Conservation (phyloP, 2,329 filamentous ascomycete genomes). For the Purpureocillium takamizusanense region DNA sequence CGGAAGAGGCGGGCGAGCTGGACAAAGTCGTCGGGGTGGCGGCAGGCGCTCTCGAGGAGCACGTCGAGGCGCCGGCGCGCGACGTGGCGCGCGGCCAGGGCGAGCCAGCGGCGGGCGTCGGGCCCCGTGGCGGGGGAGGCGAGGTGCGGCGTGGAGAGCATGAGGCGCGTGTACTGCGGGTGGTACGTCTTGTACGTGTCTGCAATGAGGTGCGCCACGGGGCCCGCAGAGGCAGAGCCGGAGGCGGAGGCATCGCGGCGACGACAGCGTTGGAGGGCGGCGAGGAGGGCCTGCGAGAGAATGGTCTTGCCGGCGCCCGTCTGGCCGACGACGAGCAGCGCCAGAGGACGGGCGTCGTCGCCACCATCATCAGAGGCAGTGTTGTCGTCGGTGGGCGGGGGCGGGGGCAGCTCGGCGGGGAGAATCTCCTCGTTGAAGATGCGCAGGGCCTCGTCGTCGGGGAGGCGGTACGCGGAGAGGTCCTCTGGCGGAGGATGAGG, state of each 20-base stretch:
- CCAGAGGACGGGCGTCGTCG: constrained; percentile 22
- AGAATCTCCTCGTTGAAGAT: constrained; percentile 22
- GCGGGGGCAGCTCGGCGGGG: constrained; percentile 22
- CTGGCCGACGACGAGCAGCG: constrained; percentile 35
- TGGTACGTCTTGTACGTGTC: constrained; percentile 41
- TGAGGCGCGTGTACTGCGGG: constrained; percentile 26
- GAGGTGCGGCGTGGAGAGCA: constrained; percentile 19
- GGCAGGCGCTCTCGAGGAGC: constrained; percentile 35
- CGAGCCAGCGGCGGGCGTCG: constrained; percentile 36
- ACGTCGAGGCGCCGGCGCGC: constrained; percentile 22
- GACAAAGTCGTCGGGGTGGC: constrained; percentile 31
- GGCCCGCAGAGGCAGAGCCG: neutral
- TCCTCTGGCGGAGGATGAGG: constrained; percentile 16
- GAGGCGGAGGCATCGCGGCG: neutral
- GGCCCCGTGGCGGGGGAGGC: constrained; percentile 28
- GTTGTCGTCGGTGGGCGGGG: too few species aligned
- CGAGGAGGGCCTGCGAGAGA: constrained; percentile 27
- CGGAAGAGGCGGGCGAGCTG: constrained; percentile 24
- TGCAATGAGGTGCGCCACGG: constrained; percentile 37
- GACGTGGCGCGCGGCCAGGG: constrained; percentile 25
- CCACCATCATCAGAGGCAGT: too few species aligned
- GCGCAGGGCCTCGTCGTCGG: constrained; percentile 15
- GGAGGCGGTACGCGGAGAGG: constrained; percentile 21
- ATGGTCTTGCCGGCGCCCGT: constrained; percentile 40
- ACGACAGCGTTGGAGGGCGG: constrained; percentile 16